Base-by-base conservation (phyloP, 2,329 filamentous ascomycete species). In the Alternaria dauci region DNA sequence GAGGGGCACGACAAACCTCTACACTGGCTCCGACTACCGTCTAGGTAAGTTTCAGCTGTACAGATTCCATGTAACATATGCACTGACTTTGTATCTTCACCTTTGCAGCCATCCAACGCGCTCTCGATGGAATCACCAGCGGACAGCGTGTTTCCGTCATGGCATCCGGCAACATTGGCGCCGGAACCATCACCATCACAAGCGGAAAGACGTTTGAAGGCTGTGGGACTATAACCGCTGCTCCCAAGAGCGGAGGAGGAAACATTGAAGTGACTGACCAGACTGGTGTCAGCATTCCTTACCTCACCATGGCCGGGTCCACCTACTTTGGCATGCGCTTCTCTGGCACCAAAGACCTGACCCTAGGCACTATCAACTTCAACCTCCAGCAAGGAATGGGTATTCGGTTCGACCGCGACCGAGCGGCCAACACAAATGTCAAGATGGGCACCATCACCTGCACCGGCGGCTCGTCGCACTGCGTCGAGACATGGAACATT, bases 401-500 rank as follows among this genome's bases (percentile, higher is more conserved):
- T 5, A 86, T 87, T 63, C 84, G 85, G 4, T 88, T 87, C 66
- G 85, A 88, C 42, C 83, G 85, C 32, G 86, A 87, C 73, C 63
- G 74, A 4, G 82, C 84, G 4, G 79, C 81, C 34, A 87, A 85
- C 75, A 77, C 74, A 16, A 85, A 86, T 62, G 85, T 87, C 8
- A 81, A 75, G 30, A 87, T 87, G 80, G 85, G 80, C 54, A 78
- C 74, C 32, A 82, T 87, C 63, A 81, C 63, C 6, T 83, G 87
- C 25, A 85, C 79, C 0, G 85, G 85, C 3, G 84, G 85, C 8
- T 77, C 82, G 6, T 85, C 82, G 68, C 86, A 88, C 68, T 85
- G 84, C 3, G 84, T 88, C 34, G 86, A 88, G 75, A 85, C 83
- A 0, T 87, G 85, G 84, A 87, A 87, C 71, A 87, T 87, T 42